Evolutionary conservation across 2,329 filamentous ascomycete genomes (phyloP).

Genomic region (Blastomyces silverae): DNA sequence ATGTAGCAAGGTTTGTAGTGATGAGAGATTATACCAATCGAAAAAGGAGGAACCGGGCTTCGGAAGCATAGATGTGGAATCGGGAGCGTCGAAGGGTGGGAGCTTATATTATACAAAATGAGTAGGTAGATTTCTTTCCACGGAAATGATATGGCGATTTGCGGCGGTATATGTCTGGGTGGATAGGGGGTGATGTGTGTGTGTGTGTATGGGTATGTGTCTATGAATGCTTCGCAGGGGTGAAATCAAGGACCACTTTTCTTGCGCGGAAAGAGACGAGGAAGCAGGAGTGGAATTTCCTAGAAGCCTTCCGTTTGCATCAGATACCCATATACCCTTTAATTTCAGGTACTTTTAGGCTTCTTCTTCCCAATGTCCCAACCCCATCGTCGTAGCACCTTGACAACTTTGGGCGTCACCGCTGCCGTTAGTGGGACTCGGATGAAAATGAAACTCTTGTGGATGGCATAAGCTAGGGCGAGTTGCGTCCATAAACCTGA

Average conservation of each 20-base stretch:
- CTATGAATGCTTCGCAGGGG: too few species aligned
- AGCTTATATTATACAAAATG: too few species aligned
- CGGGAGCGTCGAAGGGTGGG: too few species aligned
- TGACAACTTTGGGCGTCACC: conserved; percentile 90
- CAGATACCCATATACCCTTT: neutral
- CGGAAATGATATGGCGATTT: too few species aligned
- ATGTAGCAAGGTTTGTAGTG: too few species aligned
- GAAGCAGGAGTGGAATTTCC: neutral
- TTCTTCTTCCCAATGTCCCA: conserved; percentile 86
- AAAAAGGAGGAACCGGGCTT: too few species aligned
- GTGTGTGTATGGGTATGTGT: neutral
- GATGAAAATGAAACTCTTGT: conserved; percentile 96
- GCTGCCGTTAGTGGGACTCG: conserved; percentile 89
- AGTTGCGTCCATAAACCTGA: conserved; percentile 73
- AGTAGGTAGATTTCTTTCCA: too few species aligned
- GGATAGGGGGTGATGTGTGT: too few species aligned
- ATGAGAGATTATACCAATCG: too few species aligned
- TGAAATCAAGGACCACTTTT: too few species aligned
- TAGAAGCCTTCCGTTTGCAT: neutral
- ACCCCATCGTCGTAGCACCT: conserved; percentile 76
- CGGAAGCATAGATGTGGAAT: too few species aligned
- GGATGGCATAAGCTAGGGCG: conserved; percentile 88
- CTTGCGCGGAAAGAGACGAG: neutral
- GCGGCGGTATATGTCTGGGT: too few species aligned
- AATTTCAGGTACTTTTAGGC: conserved; percentile 30